Evolutionary conservation across 768 basidiomycete genomes (phyloP), one percentile per base, ranked within the genome.

Genomic region (Neoboletus magnificus): DNA sequence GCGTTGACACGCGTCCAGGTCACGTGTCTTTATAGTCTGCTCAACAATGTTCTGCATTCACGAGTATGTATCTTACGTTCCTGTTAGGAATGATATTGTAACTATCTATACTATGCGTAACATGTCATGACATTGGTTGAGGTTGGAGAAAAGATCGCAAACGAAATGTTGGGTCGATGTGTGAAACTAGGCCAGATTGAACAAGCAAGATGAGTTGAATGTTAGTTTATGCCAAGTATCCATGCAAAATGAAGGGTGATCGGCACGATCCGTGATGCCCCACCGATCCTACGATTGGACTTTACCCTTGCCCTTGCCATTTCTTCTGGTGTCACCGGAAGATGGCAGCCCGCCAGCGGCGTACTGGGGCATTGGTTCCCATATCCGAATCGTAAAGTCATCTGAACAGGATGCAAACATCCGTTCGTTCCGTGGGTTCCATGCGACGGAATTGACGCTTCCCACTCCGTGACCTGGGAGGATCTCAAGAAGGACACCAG

Each of bases 331-430:
- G 23, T 66, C 60, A 48, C 50, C 56, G 23, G 59, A 44, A 49
- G 63, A 66, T 60, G 62, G 39, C 50, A 59, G 51, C 48, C 62
- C 50, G 48, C 56, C 52, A 46, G 52, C 45, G 48, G 63, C 45
- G 52, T 62, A 61, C 39, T 59, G 61, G 20, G 68, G 70, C n/a
- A 63, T 52, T 53, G 62, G 63, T 72, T 92, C 89, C 93, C 93
- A 96, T 77, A 96, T 87, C 57, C 93, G 85, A 63, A 99, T 85
- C 18, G 89, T 91, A 52, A 77, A 75, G 74, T 99, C 96, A 69
- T 99, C 96, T 42, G 93, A 93, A 71, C 93, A 97, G 41, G 91
- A 93, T 32, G 97, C 97, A 74, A 98, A 98, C 86, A 98, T 89
- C 54, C 86, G 84, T 61, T 85, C 82, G 66, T 93, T 89, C 48